phyloP scores from a whole-genome alignment of 768 basidiomycete species.

The Boletellus ananiceps region DNA sequence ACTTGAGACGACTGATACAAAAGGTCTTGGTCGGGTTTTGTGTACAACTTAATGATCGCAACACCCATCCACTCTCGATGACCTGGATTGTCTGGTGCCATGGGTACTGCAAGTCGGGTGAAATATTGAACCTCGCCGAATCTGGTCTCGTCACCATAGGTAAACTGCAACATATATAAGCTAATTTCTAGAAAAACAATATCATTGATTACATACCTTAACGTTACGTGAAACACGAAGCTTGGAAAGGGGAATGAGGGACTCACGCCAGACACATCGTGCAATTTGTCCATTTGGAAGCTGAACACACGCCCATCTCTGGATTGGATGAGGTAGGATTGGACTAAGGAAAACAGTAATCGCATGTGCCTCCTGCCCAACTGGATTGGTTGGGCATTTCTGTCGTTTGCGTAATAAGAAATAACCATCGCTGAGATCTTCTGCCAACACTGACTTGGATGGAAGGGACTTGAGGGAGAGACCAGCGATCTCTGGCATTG shows the following conservation, averaged over 20 bases:
- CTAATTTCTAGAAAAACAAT: background rate
- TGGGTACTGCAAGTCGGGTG: background rate
- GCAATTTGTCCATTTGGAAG: constrained; percentile 26
- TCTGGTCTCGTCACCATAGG: background rate
- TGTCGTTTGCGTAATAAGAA: background rate
- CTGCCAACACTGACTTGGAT: too few species aligned
- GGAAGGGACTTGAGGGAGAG: background rate
- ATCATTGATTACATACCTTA: constrained; percentile 8
- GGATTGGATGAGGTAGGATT: too few species aligned
- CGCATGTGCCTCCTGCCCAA: background rate
- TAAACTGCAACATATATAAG: constrained; percentile 1
- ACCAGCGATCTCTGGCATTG: background rate
- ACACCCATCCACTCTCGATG: background rate
- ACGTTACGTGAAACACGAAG: constrained; percentile 10
- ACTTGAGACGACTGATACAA: constrained; percentile 17
- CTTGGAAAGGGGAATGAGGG: too few species aligned
- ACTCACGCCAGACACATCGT: constrained; percentile 4
- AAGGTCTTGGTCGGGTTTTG: constrained; percentile 14
- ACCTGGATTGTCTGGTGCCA: too few species aligned
- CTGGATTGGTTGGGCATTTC: background rate
- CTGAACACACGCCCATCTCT: constrained; percentile 10
- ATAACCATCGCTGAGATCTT: background rate
- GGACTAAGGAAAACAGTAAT: too few species aligned
- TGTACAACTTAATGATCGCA: constrained; percentile 21
- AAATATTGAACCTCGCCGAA: constrained; percentile 23